These are phyloP conservation scores for Brassica hybrid DNA, from an alignment of 441 rosid genomes.

Conservation along the genomic window DNA sequence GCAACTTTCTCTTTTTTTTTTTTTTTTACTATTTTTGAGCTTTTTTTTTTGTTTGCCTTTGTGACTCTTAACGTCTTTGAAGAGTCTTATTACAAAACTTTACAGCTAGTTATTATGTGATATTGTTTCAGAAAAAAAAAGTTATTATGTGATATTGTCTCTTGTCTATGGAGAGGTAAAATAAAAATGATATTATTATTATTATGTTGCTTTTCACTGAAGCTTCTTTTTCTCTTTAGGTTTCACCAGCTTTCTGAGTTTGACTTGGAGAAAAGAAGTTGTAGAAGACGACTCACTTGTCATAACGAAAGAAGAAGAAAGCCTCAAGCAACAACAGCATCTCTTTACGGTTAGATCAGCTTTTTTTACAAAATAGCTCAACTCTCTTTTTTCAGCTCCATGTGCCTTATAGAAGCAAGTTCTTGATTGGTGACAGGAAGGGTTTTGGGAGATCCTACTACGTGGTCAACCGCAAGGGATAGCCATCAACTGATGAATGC, in stretches of 20 bases:
- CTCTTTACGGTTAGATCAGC: slow-evolving; percentile 56
- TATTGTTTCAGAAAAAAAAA: too few relatives aligned
- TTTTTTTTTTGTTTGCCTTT: slow-evolving; percentile 8
- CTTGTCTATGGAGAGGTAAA: slow-evolving; percentile 9
- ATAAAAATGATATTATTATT: not conserved
- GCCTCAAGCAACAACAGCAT: slow-evolving; percentile 61
- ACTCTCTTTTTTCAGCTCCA: not conserved
- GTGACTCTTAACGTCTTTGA: slow-evolving; percentile 39
- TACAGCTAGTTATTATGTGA: slow-evolving; percentile 9
- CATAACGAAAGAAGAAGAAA: slow-evolving; percentile 94
- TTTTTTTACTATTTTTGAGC: slow-evolving; percentile 21
- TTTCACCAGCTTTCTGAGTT: slow-evolving; percentile 93
- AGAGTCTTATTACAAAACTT: slow-evolving; percentile 24
- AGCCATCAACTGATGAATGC: slow-evolving; percentile 51
- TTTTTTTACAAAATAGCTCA: not conserved
- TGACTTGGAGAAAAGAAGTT: slow-evolving; percentile 89
- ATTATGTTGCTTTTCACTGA: slow-evolving; percentile 30
- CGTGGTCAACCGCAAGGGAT: slow-evolving; percentile 55
- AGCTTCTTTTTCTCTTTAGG: slow-evolving; percentile 46
- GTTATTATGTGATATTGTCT: slow-evolving; percentile 26
- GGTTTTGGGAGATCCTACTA: slow-evolving; percentile 64
- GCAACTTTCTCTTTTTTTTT: not conserved
- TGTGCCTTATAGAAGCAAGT: not conserved
- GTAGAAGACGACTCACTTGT: slow-evolving; percentile 90
- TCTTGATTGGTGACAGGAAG: slow-evolving; percentile 48